Evolutionary conservation across 805 yeast species (phyloP).

Genomic region (Suhomyces emberorum): DNA sequence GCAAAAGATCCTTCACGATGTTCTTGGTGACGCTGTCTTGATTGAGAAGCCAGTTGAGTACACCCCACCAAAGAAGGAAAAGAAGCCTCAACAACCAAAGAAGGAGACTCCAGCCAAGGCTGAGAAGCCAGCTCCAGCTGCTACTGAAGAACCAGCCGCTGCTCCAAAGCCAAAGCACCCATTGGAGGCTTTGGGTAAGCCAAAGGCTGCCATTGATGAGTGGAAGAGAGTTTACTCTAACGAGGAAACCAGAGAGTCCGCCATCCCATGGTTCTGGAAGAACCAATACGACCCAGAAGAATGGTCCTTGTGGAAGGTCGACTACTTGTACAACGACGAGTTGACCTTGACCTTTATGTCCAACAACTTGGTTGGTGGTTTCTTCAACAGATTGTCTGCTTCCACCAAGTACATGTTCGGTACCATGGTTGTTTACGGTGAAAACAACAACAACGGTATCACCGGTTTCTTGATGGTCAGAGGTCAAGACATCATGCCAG

Average conservation of each 20-base stretch:
- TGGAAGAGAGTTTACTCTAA: constrained; percentile 97
- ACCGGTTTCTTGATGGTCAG: constrained; percentile 92
- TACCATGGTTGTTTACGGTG: constrained; percentile 92
- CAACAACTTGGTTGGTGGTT: constrained; percentile 96
- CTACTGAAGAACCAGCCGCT: constrained; percentile 43
- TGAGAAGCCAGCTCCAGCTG: constrained; percentile 32
- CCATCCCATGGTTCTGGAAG: constrained; percentile 97
- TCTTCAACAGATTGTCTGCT: constrained; percentile 90
- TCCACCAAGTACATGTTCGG: constrained; percentile 96
- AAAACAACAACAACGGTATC: constrained; percentile 97
- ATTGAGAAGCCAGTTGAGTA: constrained; percentile 63
- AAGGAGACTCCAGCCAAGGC: constrained; percentile 30
- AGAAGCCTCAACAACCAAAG: constrained; percentile 48
- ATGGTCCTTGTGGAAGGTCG: constrained; percentile 94
- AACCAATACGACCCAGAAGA: constrained; percentile 86
- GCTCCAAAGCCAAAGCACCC: constrained; percentile 89
- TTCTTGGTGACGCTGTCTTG: constrained; percentile 47
- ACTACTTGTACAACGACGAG: constrained; percentile 97
- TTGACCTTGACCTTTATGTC: constrained; percentile 97
- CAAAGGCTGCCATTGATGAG: constrained; percentile 72
- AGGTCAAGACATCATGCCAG: constrained; percentile 89
- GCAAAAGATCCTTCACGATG: constrained; percentile 39
- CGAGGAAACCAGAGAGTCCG: constrained; percentile 91
- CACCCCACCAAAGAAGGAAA: constrained; percentile 72
- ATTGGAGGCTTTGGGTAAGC: constrained; percentile 74